Conservation (phyloP, 2,329 filamentous ascomycete species). For the Cladosporium phlei region DNA sequence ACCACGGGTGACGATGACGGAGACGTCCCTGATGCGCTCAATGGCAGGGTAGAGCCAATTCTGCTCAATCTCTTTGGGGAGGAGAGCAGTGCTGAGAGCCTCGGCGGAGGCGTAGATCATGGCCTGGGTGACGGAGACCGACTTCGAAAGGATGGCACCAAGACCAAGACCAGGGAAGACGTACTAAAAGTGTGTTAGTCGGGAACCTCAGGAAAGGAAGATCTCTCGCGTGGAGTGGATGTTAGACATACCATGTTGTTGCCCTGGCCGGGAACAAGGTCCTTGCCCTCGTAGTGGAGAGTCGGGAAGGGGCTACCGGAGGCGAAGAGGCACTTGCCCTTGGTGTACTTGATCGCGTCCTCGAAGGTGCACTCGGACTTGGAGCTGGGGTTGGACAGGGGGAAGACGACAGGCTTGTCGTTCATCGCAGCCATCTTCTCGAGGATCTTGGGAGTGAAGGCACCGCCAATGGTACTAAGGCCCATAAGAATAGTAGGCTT, state of each 20-base stretch:
- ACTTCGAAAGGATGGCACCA: constrained; percentile 85
- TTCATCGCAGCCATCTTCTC: constrained; percentile 57
- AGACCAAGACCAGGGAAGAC: constrained; percentile 96
- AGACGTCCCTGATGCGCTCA: constrained; percentile 85
- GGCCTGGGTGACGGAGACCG: constrained; percentile 78
- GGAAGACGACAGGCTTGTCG: constrained; percentile 73
- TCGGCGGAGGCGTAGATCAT: constrained; percentile 96
- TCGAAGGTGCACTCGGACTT: constrained; percentile 98
- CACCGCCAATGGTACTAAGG: constrained; percentile 86
- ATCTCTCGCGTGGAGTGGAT: not conserved
- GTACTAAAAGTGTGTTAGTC: too few species aligned
- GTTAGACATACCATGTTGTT: constrained; percentile 54
- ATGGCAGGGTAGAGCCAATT: constrained; percentile 90
- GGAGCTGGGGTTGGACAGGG: constrained; percentile 89
- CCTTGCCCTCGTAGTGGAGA: constrained; percentile 45
- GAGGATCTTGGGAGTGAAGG: constrained; percentile 85
- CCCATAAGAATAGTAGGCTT: constrained; percentile 93
- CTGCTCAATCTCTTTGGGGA: constrained; percentile 71
- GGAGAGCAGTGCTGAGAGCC: constrained; percentile 72
- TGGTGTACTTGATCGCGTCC: constrained; percentile 83
- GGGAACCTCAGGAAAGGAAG: too few species aligned
- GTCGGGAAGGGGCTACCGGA: constrained; percentile 88
- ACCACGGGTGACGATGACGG: constrained; percentile 77
- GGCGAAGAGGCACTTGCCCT: constrained; percentile 87
- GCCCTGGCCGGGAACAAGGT: constrained; percentile 54